Evolutionary conservation across 768 basidiomycete species (phyloP).

Genomic region (Suillus occidentalis): DNA sequence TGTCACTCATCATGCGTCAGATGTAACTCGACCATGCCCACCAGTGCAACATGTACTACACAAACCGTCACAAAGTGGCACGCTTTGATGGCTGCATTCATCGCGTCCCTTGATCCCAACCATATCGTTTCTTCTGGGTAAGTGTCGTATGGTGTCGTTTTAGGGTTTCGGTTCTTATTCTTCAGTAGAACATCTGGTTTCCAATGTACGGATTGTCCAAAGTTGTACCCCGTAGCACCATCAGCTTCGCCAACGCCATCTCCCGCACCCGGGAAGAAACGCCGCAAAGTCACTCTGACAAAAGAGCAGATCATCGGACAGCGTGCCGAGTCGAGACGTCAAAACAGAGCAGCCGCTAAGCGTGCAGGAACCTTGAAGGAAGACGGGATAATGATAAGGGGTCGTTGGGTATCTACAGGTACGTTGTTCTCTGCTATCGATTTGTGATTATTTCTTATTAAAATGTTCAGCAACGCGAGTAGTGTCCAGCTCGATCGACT

Average conservation of each 20-base stretch:
- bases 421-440: slow-evolving; percentile 14
- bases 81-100: slow-evolving; percentile 54
- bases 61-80: slow-evolving; percentile 55
- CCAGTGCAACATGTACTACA: slow-evolving; percentile 47
- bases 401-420: slow-evolving; percentile 61
- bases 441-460: slow-evolving; percentile 5
- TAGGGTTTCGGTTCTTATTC: not conserved
- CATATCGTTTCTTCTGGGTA: slow-evolving; percentile 46
- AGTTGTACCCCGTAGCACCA: slow-evolving; percentile 44
- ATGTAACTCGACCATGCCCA: slow-evolving; percentile 23
- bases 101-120: slow-evolving; percentile 61
- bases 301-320: slow-evolving; percentile 47
- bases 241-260: slow-evolving; percentile 40
- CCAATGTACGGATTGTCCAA: slow-evolving; percentile 55
- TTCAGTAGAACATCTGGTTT: slow-evolving; percentile 51
- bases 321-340: slow-evolving; percentile 49
- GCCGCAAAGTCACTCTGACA: slow-evolving; percentile 42
- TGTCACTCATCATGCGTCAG: not conserved
- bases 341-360: slow-evolving; percentile 36
- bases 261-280: slow-evolving; percentile 39
- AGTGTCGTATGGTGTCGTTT: not conserved
- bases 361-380: slow-evolving; percentile 31
- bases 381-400: slow-evolving; percentile 52
- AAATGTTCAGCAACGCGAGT: slow-evolving; percentile 41
- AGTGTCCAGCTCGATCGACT: slow-evolving; percentile 47